Conservation (phyloP, 345 rosid species). For the Geranium brycei region DNA sequence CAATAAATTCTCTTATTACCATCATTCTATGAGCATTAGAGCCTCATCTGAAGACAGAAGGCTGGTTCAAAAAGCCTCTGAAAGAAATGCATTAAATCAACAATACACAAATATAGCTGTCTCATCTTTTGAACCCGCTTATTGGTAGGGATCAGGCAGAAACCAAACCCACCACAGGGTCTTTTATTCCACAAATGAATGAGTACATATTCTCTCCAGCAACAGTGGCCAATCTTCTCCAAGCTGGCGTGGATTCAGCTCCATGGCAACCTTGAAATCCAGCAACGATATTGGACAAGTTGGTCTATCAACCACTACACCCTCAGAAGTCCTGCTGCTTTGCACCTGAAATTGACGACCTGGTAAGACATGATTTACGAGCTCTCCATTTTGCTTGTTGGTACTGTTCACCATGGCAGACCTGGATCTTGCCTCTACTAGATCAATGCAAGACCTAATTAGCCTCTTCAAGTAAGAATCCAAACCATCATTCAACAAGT, state of each 20-base stretch:
- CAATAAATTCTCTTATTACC: neutral
- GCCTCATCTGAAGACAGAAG: neutral
- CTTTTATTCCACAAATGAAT: constrained; percentile 14
- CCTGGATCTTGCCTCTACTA: constrained; percentile 17
- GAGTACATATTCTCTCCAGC: constrained; percentile 30
- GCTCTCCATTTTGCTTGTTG: constrained; percentile 17
- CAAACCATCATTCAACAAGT: constrained; percentile 23
- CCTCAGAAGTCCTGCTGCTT: constrained; percentile 9
- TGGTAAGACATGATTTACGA: constrained; percentile 20
- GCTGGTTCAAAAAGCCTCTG: neutral
- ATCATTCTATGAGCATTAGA: neutral
- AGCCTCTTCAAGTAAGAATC: constrained; percentile 31
- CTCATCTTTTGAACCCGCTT: constrained; percentile 6
- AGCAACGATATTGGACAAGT: constrained; percentile 11
- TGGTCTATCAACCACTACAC: constrained; percentile 1
- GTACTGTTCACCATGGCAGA: constrained; percentile 10
- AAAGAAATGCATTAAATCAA: neutral
- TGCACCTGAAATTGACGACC: constrained; percentile 14
- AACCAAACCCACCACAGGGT: constrained; percentile 2
- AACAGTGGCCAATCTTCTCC: constrained; percentile 40
- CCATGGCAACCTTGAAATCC: constrained; percentile 28
- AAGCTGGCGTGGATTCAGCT: constrained; percentile 38
- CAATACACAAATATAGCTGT: constrained; percentile 1
- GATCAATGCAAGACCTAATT: constrained; percentile 31
- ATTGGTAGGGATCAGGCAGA: constrained; percentile 8